Conservation (phyloP, 352 stramenopile genomes). For the Globisporangium solare region DNA sequence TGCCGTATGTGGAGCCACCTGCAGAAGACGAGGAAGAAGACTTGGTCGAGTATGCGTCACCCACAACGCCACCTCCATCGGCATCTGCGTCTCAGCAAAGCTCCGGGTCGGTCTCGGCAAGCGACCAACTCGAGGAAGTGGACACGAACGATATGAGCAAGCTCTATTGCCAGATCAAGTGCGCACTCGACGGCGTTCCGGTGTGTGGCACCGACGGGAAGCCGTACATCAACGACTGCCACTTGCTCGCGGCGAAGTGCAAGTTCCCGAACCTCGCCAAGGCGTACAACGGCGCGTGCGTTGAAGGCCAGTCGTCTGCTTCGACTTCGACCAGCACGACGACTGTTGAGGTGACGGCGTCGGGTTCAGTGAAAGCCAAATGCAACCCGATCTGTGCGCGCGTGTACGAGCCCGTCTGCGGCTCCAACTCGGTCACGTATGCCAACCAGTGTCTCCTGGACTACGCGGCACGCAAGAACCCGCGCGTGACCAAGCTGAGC, state of each 20-base stretch:
- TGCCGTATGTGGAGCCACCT: neutral
- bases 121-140: neutral
- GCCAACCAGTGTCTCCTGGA: slow-evolving; percentile 53
- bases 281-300: slow-evolving; percentile 27
- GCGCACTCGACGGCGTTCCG: neutral
- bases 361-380: slow-evolving; percentile 13
- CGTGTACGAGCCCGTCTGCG: slow-evolving; percentile 47
- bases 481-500: slow-evolving; percentile 26
- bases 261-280: slow-evolving; percentile 39
- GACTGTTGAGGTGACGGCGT: slow-evolving; percentile 5
- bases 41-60: neutral
- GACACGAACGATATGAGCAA: neutral
- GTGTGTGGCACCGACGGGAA: slow-evolving; percentile 10
- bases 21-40: neutral
- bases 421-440: slow-evolving; percentile 62
- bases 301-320: slow-evolving; percentile 8
- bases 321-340: slow-evolving; percentile 2
- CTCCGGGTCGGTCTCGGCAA: neutral
- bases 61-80: neutral
- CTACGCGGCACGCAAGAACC: slow-evolving; percentile 36
- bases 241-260: slow-evolving; percentile 41
- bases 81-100: neutral
- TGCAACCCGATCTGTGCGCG: slow-evolving; percentile 46
- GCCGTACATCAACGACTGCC: slow-evolving; percentile 37
- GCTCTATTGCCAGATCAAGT: slow-evolving; percentile 10